Conservation (phyloP, 768 basidiomycete species). For the Cystofilobasidium capitatum region DNA sequence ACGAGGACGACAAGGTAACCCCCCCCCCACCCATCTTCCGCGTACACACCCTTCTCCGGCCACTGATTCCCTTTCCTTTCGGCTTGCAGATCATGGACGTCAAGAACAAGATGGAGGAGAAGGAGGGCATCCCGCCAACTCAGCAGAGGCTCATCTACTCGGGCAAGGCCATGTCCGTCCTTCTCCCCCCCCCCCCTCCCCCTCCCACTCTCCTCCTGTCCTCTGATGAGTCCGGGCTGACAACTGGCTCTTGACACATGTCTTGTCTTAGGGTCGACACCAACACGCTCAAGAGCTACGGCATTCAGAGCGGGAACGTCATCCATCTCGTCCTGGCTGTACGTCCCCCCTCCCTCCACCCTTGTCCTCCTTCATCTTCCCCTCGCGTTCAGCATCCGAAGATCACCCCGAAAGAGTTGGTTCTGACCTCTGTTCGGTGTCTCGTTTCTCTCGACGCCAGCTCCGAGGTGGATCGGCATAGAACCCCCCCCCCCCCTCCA, state of each 20-base stretch:
- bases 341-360: background rate
- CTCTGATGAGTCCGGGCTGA: background rate
- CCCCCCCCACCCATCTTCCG: background rate
- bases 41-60: background rate
- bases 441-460: too few relatives aligned
- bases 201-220: background rate
- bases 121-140: constrained; percentile 25
- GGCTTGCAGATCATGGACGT: constrained; percentile 23
- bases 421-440: too few relatives aligned
- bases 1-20: constrained; percentile 27
- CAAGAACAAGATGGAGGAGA: constrained; percentile 28
- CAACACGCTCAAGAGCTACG: constrained; percentile 26
- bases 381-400: too few relatives aligned
- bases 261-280: constrained; percentile 21
- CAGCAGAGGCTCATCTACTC: constrained; percentile 27
- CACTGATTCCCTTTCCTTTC: background rate
- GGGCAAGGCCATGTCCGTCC: constrained; percentile 26
- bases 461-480: too few relatives aligned
- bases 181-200: background rate
- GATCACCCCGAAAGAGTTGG: too few relatives aligned
- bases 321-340: constrained; percentile 26
- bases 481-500: too few relatives aligned
- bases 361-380: too few relatives aligned
- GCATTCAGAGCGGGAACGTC: constrained; percentile 24
- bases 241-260: background rate